These are phyloP conservation scores for Barnettozyma californica DNA, from an alignment of 805 yeast species.

Conservation along the genomic window DNA sequence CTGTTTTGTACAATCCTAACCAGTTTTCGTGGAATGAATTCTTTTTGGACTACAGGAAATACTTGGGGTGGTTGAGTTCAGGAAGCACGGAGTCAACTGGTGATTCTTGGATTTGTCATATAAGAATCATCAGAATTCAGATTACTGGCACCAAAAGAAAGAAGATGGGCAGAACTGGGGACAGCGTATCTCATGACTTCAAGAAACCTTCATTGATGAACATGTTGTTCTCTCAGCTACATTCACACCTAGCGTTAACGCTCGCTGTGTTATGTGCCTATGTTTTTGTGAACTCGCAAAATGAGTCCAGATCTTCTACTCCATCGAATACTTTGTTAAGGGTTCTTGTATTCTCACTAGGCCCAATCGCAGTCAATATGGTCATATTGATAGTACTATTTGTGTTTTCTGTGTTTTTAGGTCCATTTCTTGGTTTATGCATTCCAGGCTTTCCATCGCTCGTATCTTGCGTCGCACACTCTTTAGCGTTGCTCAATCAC, in stretches of 20 bases:
- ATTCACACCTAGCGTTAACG: slow-evolving; percentile 33
- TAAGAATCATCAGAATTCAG: slow-evolving; percentile 46
- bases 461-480: slow-evolving; percentile 46
- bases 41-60: slow-evolving; percentile 52
- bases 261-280: slow-evolving; percentile 39
- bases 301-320: slow-evolving; percentile 30
- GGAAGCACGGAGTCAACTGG: slow-evolving; percentile 40
- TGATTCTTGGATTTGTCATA: slow-evolving; percentile 43
- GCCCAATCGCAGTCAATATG: slow-evolving; percentile 44
- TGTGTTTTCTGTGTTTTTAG: slow-evolving; percentile 37
- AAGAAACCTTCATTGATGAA: slow-evolving; percentile 45
- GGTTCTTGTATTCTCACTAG: slow-evolving; percentile 37
- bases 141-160: slow-evolving; percentile 51
- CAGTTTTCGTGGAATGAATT: slow-evolving; percentile 61
- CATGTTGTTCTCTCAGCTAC: slow-evolving; percentile 35
- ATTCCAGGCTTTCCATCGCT: slow-evolving; percentile 41
- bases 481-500: slow-evolving; percentile 42
- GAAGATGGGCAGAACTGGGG: slow-evolving; percentile 32
- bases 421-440: slow-evolving; percentile 41
- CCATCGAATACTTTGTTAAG: slow-evolving; percentile 41
- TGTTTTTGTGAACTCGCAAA: slow-evolving; percentile 49
- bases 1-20: slow-evolving; percentile 60
- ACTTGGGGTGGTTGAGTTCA: slow-evolving; percentile 37
- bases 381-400: slow-evolving; percentile 34
- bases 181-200: slow-evolving; percentile 37